Base-by-base conservation (phyloP, 2,329 filamentous ascomycete genomes). In the Xylariaceae sp. region DNA sequence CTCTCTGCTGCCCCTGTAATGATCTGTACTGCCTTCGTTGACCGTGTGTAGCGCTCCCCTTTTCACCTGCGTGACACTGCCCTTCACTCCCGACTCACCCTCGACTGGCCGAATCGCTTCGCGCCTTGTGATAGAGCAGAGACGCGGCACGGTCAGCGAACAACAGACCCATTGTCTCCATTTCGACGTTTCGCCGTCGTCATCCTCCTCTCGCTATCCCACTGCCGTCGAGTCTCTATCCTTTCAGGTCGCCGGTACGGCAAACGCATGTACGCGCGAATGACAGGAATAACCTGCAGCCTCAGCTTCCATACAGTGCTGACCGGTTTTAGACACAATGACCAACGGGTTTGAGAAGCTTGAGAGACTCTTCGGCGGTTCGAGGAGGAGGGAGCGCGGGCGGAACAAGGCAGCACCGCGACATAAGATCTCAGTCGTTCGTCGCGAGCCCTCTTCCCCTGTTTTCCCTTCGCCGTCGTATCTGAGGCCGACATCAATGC, bases 401-500 rank as follows among this genome's bases (percentile, higher is more conserved):
- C 61, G 49, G 41, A 39, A 47, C 14, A 44, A 39, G 12, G 28
- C 47, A 27, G 32, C 33, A 31, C 45, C 39, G 14, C 31, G 35
- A 16, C 42, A 40, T 29, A 47, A 46, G 10, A 4, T 36, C n/a
- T 27, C 42, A 24, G 22, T 24, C n/a, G 29, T 33, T 30, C 27
- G 34, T 16, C 32, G 35, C 15, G 39, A 39, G 13, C 35, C 44
- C 14, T 40, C 47, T 12, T 37, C 36, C 12, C 45, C 36, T 19
- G 32, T 43, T 16, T 57, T 57, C 32, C 54, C 54, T 14, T 46
- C 53, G 7, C 54, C 54, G 12, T 47, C 54, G 1, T 78, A 73
- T 43, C 71, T 78, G 40, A 63, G 69, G 29, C 74, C 74, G 17
- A 75, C 62, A 23, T 61, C 65, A 12, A 62, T 60, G 35, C 64